Base-by-base conservation (phyloP, 495 filamentous ascomycete species). In the Penicillium malachiteum region DNA sequence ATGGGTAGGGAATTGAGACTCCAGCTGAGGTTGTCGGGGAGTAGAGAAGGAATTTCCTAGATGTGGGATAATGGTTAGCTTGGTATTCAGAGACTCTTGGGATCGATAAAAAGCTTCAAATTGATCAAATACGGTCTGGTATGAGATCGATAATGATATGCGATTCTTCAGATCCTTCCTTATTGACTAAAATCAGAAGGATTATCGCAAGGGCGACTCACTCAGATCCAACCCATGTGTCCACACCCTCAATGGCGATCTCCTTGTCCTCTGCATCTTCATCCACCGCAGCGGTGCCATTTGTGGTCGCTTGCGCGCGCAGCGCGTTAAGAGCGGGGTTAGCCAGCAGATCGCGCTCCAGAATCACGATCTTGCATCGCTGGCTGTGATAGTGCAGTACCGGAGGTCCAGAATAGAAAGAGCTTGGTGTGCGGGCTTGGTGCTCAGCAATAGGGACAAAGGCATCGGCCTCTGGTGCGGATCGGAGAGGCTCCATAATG, bases 1-100 rank as follows among this genome's bases (percentile, higher is more conserved):
- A 73, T 4, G 89, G 91, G 76, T 96, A 98, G 12, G 91, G 88
- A 55, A 98, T 91, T 38, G 85, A 80, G 48, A 96, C 64, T 48
- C 92, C 92, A 3, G 70, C 72, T 33, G 77, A 71, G 43, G 74
- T 76, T 16, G 81, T 50, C 45, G 81, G 71, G 66, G 84, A 87
- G 77, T 84, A 93, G 58, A 96, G 71, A 43, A 84, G 82, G 56
- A 96, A 78, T 72, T 86, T 85, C 48, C 91, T 95, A 54, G 49
- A 7, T 13, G 2, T 37, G 34, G 34, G 8, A 5, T 1, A 37
- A 9, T 8, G 6, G 3, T 47, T 33, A n/a, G 1, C 21, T 43
- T 21, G n/a, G 40, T 14, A 21, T 43, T 43, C 40, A 14, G 13
- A 43, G 40, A 8, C 17, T 43, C 12, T 12, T 43, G 9, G 9